Evolutionary conservation across 306 rosid genomes (phyloP), one percentile per base, ranked within the genome.

Genomic region (Luffa aegyptiaca): DNA sequence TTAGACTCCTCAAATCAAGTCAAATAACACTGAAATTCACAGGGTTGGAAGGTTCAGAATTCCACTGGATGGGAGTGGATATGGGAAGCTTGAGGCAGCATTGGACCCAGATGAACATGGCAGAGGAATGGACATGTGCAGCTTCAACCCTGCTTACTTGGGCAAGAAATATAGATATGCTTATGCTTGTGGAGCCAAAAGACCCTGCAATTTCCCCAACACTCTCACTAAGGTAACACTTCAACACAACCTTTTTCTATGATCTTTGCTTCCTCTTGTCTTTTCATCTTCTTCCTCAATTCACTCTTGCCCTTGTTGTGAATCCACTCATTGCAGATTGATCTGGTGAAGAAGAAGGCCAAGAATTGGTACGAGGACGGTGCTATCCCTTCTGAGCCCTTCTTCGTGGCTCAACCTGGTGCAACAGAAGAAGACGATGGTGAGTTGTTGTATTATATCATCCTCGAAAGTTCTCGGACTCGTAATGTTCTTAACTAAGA

Each of bases 151-250:
- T 33, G 83, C 86, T 5, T 82, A 79, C 77, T 42, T 93, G 79
- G 99, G 99, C 52, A 84, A 80, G 84, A 86, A 89, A 72, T 95
- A 95, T 84, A 87, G 96, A 90, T 95, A 89, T 79, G 92, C 97
- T 42, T 95, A 93, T 78, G 99, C 97, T 44, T 93, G 96, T 87
- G 99, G 99, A 62, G 99, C 99, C n/a, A 76, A 74, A 12, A 92
- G 99, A 70, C 99, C 99, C 53, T 95, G 99, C 90, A 90, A 95
- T 79, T 95, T 93, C 55, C 99, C 99, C 81, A 95, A 95, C 88
- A 91, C 96, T 52, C 90, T 95, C 84, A 93, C 97, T 46, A 95
- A 95, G 97, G 99, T 85, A 42, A 42, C 72, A 13, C 6, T 14
- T 59, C 1, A 26, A 26, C 37, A 26, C 17, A 61, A 31, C 68